phyloP scores from a whole-genome alignment of 306 rosid genomes.

The Cucurbita maxima region DNA sequence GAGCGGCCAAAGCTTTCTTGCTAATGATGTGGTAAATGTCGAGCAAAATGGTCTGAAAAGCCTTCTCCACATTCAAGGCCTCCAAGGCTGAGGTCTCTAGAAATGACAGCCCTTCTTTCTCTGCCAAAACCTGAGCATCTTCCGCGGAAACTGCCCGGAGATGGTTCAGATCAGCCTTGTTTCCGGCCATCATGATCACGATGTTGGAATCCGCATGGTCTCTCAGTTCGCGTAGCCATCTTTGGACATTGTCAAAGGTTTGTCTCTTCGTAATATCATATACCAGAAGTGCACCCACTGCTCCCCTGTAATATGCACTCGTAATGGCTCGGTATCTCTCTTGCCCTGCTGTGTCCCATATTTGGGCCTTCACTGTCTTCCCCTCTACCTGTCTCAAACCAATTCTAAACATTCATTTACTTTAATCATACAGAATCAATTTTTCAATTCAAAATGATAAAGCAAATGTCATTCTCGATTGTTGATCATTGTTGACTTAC shows the following conservation, averaged over 20 bases:
- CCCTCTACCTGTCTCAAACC: conserved; percentile 44
- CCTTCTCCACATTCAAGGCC: conserved; percentile 52
- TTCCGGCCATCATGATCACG: conserved; percentile 59
- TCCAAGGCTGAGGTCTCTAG: conserved; percentile 63
- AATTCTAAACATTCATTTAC: neutral
- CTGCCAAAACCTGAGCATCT: conserved; percentile 51
- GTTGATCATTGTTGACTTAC: neutral
- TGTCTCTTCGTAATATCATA: conserved; percentile 61
- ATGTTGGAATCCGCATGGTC: conserved; percentile 71
- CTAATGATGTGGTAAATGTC: conserved; percentile 56
- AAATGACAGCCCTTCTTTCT: conserved; percentile 42
- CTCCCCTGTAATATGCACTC: conserved; percentile 65
- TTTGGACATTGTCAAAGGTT: conserved; percentile 54
- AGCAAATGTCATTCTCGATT: neutral
- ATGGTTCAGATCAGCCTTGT: conserved; percentile 56
- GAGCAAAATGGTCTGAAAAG: conserved; percentile 51
- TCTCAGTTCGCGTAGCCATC: conserved; percentile 66
- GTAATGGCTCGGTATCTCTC: conserved; percentile 70
- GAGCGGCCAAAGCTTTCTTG: conserved; percentile 59
- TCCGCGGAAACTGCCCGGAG: conserved; percentile 42
- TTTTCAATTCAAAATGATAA: neutral
- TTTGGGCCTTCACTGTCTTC: conserved; percentile 67
- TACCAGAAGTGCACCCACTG: conserved; percentile 58
- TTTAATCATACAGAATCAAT: neutral
- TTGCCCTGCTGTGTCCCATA: conserved; percentile 79